Evolutionary conservation across 2,329 filamentous ascomycete genomes (phyloP).

Genomic region (Fusarium odoratissimum): DNA sequence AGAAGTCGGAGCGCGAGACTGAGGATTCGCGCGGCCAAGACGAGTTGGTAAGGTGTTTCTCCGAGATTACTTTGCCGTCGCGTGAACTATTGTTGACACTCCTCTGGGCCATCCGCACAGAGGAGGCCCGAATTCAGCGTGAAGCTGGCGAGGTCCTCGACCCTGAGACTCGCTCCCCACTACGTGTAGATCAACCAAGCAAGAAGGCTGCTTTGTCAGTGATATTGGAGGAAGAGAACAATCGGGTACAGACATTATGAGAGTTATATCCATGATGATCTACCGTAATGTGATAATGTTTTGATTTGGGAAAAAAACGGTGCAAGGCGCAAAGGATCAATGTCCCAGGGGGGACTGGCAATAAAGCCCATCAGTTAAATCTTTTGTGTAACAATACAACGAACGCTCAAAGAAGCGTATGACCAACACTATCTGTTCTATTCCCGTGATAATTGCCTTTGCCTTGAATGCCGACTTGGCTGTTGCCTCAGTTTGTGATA

Average conservation of each 20-base stretch:
- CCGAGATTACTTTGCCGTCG: conserved; percentile 56
- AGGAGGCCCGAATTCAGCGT: conserved; percentile 53
- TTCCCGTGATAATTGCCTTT: not conserved
- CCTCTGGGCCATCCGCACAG: conserved; percentile 58
- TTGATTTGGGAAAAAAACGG: conserved; percentile 15
- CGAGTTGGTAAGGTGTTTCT: conserved; percentile 53
- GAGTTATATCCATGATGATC: conserved; percentile 30
- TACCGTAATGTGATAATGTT: conserved; percentile 36
- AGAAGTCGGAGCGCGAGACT: conserved; percentile 49
- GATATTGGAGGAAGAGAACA: conserved; percentile 37
- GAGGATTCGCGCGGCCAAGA: conserved; percentile 53
- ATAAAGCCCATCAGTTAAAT: conserved; percentile 25
- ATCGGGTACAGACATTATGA: conserved; percentile 27
- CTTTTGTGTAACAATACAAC: conserved; percentile 42
- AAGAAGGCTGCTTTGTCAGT: conserved; percentile 40
- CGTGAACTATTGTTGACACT: conserved; percentile 61
- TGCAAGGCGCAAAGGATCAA: conserved; percentile 38
- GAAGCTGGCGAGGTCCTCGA: conserved; percentile 38
- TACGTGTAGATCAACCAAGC: conserved; percentile 36
- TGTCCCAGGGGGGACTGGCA: conserved; percentile 32
- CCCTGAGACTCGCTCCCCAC: conserved; percentile 40
- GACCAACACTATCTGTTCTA: not conserved
- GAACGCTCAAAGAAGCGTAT: conserved; percentile 37
- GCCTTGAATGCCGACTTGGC: not conserved
- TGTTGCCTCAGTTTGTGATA: too few relatives aligned